Evolutionary conservation across 768 basidiomycete species (phyloP).

Genomic region (Tubosaeta sp.): DNA sequence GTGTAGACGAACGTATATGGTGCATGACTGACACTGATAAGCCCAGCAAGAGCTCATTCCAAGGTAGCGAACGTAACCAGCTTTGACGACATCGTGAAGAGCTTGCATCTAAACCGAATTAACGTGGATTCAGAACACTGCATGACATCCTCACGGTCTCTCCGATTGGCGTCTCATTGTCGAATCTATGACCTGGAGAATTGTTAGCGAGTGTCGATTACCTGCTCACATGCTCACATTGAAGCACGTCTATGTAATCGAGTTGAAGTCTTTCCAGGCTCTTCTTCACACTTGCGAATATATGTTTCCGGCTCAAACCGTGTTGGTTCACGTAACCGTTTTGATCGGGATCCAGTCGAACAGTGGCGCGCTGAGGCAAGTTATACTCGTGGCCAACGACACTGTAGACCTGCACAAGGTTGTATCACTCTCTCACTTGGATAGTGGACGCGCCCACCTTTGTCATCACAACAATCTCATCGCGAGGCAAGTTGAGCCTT

Average conservation of each 20-base stretch:
- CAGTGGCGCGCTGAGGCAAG: slow-evolving; percentile 6
- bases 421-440: not conserved
- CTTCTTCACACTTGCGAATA: slow-evolving; percentile 49
- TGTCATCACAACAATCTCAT: slow-evolving; percentile 74
- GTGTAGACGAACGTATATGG: not conserved
- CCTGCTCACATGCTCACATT: slow-evolving; percentile 32
- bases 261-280: slow-evolving; percentile 39
- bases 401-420: slow-evolving; percentile 38
- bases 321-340: slow-evolving; percentile 46
- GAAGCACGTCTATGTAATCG: slow-evolving; percentile 59
- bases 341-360: slow-evolving; percentile 29
- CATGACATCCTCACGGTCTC: slow-evolving; percentile 31
- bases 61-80: slow-evolving; percentile 45
- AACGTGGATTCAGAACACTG: not conserved
- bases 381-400: slow-evolving; percentile 25
- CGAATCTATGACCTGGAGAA: slow-evolving; percentile 42
- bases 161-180: slow-evolving; percentile 47
- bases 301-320: slow-evolving; percentile 48
- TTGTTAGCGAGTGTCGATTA: not conserved
- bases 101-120: slow-evolving; percentile 38
- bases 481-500: slow-evolving; percentile 60
- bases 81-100: slow-evolving; percentile 47
- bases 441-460: slow-evolving; percentile 40
- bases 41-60: slow-evolving; percentile 42
- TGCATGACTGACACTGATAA: slow-evolving; percentile 32